Base-by-base conservation (phyloP, 108 stramenopile species). In the Parietichytrium sp. region DNA sequence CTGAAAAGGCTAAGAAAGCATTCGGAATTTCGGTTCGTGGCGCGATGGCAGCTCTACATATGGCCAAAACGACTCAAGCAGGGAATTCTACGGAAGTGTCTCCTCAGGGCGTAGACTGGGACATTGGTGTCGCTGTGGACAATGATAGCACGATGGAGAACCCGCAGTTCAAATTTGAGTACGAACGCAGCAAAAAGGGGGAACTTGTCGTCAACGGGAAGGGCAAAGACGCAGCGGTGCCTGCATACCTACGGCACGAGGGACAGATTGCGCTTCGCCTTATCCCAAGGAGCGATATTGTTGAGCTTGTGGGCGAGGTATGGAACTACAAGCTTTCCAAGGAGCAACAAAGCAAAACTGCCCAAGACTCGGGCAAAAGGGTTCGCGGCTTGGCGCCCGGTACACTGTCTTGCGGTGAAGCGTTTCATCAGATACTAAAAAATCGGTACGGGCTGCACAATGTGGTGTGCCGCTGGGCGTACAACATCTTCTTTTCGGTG, bases 241-340 rank as follows among this genome's bases (percentile, higher is more conserved):
- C 61, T 7, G 38, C 36, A 12, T 72, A 18, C 45, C 61, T 72
- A 33, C 36, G 45, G 33, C 42, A 72, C 20, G 61, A 72, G 13
- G 61, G 61, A 0, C 7, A 16, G n/a, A 25, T 72, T 6, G 38
- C 33, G 61, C 10, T 72, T 7, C 61, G 61, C 61, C 36, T 72
- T 33, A 72, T 72, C 13, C 3, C 61, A 6, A 33, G 61, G 23
- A 42, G 61, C 42, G 61, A 72, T 33, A 33, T 72, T 10, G 23
- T 16, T 2, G 61, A 72, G 36, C 33, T 72, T 25, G 33, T 72
- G 10, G 38, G 45, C 42, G 61, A 72, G 33, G 61, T 72, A 42
- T 72, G 61, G 61, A 72, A 72, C 61, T 72, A 45, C 3, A 72
- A 72, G 61, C 3, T 72, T 0, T 2, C 45, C 38, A 72, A 72